phyloP scores from a whole-genome alignment of 257 asterid genomes.

The Nemophila menziesii region DNA sequence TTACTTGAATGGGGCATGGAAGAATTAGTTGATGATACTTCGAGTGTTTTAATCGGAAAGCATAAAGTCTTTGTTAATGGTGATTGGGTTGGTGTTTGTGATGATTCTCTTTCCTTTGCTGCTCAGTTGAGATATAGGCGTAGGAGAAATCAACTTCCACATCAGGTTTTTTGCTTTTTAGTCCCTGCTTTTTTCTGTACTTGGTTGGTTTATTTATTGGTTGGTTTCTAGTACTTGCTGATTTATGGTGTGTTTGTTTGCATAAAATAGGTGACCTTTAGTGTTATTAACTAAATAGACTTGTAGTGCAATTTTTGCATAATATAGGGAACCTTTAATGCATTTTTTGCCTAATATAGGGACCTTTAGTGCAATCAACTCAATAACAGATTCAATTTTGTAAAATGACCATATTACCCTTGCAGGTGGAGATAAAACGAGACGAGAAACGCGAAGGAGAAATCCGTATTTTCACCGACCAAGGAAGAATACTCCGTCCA shows the following conservation, averaged over 20 bases:
- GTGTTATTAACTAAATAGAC: too few species aligned
- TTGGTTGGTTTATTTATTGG: neutral
- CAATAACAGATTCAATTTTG: too few species aligned
- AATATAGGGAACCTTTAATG: too few species aligned
- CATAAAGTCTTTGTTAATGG: constrained; percentile 75
- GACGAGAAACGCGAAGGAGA: constrained; percentile 61
- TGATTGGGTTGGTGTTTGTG: constrained; percentile 79
- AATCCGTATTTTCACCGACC: constrained; percentile 79
- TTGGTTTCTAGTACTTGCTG: neutral
- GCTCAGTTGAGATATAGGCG: constrained; percentile 60
- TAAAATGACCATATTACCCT: constrained; percentile 6
- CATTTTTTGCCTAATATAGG: too few species aligned
- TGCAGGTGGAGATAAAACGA: constrained; percentile 74
- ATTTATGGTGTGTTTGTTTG: too few species aligned
- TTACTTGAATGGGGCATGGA: constrained; percentile 69
- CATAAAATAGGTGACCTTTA: too few species aligned
- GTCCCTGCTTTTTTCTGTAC: neutral
- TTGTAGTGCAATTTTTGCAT: too few species aligned
- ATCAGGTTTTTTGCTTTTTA: constrained; percentile 62
- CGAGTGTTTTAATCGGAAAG: constrained; percentile 30
- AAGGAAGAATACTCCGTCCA: constrained; percentile 95
- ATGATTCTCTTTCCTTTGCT: constrained; percentile 57
- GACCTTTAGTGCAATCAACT: too few species aligned
- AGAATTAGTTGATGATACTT: constrained; percentile 40
- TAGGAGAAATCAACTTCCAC: constrained; percentile 48